Conservation (phyloP, 2,329 filamentous ascomycete species). For the Cryphonectria nitschkei region DNA sequence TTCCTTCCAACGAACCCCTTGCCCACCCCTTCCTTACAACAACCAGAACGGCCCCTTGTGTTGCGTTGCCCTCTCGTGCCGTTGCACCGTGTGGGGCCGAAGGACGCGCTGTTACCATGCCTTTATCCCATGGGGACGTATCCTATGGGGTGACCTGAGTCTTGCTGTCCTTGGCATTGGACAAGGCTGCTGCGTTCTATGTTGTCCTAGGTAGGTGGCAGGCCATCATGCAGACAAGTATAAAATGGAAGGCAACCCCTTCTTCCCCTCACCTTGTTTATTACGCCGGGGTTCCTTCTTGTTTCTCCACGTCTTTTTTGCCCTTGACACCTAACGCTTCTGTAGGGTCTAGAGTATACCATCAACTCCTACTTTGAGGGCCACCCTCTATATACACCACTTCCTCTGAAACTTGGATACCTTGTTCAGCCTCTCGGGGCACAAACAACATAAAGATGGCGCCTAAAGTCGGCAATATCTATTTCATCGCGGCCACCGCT, state of each 20-base stretch:
- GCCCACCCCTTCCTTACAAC: too few species aligned
- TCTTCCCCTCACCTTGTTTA: neutral
- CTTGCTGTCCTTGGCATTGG: slow-evolving; percentile 14
- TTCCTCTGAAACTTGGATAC: neutral
- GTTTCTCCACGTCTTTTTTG: neutral
- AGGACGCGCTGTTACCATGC: slow-evolving; percentile 10
- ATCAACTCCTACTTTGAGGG: neutral
- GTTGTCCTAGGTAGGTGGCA: neutral
- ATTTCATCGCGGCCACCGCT: slow-evolving; percentile 47
- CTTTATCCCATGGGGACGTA: neutral
- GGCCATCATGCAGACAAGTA: neutral
- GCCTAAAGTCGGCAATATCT: slow-evolving; percentile 44
- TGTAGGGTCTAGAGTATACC: neutral
- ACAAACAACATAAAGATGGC: slow-evolving; percentile 1
- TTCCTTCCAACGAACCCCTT: neutral
- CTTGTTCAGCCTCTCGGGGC: neutral
- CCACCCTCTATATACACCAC: neutral
- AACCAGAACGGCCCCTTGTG: too few species aligned
- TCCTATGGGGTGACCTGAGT: neutral
- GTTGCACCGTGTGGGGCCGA: slow-evolving; percentile 15
- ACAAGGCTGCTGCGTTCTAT: neutral
- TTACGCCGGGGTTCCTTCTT: neutral
- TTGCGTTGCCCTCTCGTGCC: neutral
- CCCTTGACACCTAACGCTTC: neutral
- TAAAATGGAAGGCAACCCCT: slow-evolving; percentile 21